These are phyloP conservation scores for Viola pubescens DNA, from an alignment of 441 rosid genomes.

Conservation along the genomic window DNA sequence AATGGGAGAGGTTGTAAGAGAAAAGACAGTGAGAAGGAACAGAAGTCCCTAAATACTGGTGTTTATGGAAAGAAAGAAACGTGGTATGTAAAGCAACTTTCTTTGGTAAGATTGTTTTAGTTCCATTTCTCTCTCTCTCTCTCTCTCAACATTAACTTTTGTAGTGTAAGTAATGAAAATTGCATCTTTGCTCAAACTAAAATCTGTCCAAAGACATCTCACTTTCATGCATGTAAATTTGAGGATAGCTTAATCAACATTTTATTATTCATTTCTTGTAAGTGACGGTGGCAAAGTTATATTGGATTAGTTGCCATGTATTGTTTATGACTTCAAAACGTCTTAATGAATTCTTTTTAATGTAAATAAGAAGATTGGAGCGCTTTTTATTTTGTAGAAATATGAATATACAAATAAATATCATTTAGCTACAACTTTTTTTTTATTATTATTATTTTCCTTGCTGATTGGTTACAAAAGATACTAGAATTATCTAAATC, in stretches of 20 bases:
- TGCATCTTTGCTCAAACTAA: not conserved
- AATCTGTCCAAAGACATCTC: not conserved
- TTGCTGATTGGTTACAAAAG: too few relatives aligned
- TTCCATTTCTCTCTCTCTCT: conserved; percentile 2
- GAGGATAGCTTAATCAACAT: not conserved
- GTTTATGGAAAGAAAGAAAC: conserved; percentile 39
- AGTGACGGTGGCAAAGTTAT: too few relatives aligned
- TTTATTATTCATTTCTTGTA: too few relatives aligned
- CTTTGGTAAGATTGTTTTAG: conserved; percentile 31
- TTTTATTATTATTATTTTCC: too few relatives aligned
- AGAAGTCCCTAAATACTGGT: conserved; percentile 41
- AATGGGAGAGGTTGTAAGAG: conserved; percentile 26
- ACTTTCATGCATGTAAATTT: not conserved
- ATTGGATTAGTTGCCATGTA: too few relatives aligned
- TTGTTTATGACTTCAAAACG: too few relatives aligned
- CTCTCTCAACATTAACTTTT: not conserved
- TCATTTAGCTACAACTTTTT: too few relatives aligned
- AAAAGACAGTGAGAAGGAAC: conserved; percentile 23
- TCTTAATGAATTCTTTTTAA: too few relatives aligned
- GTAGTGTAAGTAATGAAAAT: not conserved
- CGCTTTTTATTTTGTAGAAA: too few relatives aligned
- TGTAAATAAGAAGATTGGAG: too few relatives aligned
- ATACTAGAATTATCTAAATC: too few relatives aligned
- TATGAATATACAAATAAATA: too few relatives aligned
- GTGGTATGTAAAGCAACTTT: conserved; percentile 52